phyloP scores from a whole-genome alignment of 805 yeast species.

The Tetrapisispora arboricola region DNA sequence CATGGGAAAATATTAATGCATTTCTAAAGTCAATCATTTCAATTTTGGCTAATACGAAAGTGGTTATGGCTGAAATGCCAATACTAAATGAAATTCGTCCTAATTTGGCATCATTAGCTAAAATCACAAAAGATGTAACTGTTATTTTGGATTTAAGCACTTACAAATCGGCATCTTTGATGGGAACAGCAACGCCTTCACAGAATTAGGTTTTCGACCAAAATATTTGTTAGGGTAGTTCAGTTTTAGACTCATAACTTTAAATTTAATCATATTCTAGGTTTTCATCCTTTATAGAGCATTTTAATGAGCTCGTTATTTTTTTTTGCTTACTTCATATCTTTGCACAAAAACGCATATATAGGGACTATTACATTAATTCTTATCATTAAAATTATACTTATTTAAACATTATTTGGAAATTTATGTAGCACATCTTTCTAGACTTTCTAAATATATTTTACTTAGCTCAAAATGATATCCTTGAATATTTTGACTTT shows the following conservation, averaged over 20 bases:
- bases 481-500: slow-evolving; percentile 29
- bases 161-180: slow-evolving; percentile 29
- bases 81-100: slow-evolving; percentile 70
- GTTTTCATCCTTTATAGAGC: background rate
- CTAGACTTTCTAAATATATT: slow-evolving; percentile 36
- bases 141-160: slow-evolving; percentile 66
- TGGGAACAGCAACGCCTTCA: slow-evolving; percentile 5
- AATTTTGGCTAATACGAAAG: slow-evolving; percentile 73
- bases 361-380: too few relatives aligned
- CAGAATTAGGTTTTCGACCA: too few relatives aligned
- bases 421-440: slow-evolving; percentile 18
- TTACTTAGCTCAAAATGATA: slow-evolving; percentile 36
- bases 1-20: slow-evolving; percentile 79
- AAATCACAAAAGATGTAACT: slow-evolving; percentile 86
- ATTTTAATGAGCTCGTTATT: background rate
- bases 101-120: slow-evolving; percentile 69
- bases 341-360: too few relatives aligned
- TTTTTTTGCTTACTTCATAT: background rate
- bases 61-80: slow-evolving; percentile 72
- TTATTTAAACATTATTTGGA: too few relatives aligned
- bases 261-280: too few relatives aligned
- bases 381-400: too few relatives aligned
- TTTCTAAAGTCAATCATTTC: slow-evolving; percentile 76
- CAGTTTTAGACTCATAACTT: too few relatives aligned
- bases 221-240: too few relatives aligned